phyloP scores from a whole-genome alignment of 1,284 basidiomycete species.

The Naganishia sp. region DNA sequence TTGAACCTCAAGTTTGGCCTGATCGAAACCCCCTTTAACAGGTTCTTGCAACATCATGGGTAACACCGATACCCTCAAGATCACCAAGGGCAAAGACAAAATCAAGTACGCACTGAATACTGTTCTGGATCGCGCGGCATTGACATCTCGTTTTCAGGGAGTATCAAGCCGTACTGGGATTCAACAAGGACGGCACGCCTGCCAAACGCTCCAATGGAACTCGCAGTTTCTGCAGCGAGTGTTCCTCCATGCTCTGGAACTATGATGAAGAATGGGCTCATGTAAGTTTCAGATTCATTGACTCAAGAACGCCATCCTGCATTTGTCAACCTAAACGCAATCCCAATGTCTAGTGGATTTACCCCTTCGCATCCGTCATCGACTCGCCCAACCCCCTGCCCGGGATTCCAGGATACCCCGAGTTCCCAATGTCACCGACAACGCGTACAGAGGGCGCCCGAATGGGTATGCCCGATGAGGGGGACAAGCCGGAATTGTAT shows the following conservation, averaged over 20 bases:
- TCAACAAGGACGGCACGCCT: conserved; percentile 47
- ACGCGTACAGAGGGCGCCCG: neutral
- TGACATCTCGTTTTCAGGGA: neutral
- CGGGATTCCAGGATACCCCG: conserved; percentile 36
- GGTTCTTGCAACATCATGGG: conserved; percentile 40
- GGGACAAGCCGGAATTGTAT: conserved; percentile 36
- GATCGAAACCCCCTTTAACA: neutral
- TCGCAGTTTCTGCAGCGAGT: conserved; percentile 49
- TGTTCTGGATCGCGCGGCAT: neutral
- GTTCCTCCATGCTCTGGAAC: conserved; percentile 52
- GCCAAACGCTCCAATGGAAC: conserved; percentile 40
- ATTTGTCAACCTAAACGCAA: neutral
- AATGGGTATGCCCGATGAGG: conserved; percentile 20
- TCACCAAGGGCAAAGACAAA: conserved; percentile 48
- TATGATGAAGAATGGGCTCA: conserved; percentile 49
- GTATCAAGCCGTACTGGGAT: conserved; percentile 44
- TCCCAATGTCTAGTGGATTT: conserved; percentile 48
- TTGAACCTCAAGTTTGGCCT: neutral
- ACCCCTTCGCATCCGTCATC: conserved; percentile 51
- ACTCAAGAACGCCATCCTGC: neutral
- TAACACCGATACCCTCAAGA: conserved; percentile 48
- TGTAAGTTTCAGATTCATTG: conserved; percentile 36
- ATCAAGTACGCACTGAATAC: conserved; percentile 43
- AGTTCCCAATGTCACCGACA: conserved; percentile 1
- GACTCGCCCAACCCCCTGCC: conserved; percentile 49